Evolutionary conservation across 768 basidiomycete species (phyloP), one percentile per base, ranked within the genome.

Genomic region (Pleurotus ostreatus): DNA sequence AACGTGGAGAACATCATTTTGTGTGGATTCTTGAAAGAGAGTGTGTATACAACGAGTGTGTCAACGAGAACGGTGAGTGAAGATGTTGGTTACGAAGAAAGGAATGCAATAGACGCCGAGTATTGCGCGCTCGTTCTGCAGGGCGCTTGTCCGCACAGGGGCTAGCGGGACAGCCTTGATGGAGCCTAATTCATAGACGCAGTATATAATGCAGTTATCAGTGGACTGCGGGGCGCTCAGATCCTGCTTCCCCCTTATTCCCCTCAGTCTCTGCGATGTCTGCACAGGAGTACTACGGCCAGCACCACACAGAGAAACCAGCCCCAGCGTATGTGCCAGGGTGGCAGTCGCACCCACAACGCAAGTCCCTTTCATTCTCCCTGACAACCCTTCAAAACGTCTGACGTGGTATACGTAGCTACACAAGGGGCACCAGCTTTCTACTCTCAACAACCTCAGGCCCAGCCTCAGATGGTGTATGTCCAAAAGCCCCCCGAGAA

Each of bases 391-490:
- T 48, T 20, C 30, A 6, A 12, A 34, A 11, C 11, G 30, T 15
- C 5, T n/a, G 37, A 26, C 25, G 18, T 15, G 23, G 46, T 15
- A 20, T 20, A 26, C 22, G 30, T n/a, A 34, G 48, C 48, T 5
- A 25, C 23, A 7, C 11, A 34, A 2, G 48, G 26, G 11, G 18
- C 20, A 8, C 15, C 26, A 41, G 39, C 23, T 4, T 41, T 39
- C 22, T 34, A 41, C 20, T 53, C 51, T 11, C 44, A 22, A 26
- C 57, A 58, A 47, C 57, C 57, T n/a, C 57, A 58, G 26, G 30
- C 12, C 3, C 57, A 58, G 30, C 57, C 52, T 11, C 57, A 58
- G 15, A 55, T 58, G 52, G 57, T 57, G 20, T 55, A 55, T 55
- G 57, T 58, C 9, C 52, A 55, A 22, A 37, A 38, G 30, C 52